Base-by-base conservation (phyloP, 108 stramenopile species). In the Stephanodiscus triporus region DNA sequence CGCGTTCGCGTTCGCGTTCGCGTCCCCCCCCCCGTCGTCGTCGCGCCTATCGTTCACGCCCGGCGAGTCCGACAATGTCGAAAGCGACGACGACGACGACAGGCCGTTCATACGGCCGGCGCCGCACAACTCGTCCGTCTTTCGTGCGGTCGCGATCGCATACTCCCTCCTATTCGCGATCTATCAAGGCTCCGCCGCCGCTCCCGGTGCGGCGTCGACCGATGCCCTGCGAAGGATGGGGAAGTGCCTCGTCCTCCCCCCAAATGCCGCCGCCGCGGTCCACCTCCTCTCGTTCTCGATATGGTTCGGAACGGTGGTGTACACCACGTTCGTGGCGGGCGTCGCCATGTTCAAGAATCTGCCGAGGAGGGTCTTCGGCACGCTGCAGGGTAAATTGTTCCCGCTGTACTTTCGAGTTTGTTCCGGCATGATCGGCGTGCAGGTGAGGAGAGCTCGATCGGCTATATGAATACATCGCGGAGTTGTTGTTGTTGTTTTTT, bases 271-370 rank as follows among this genome's bases (percentile, higher is more conserved):
- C 20, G 84, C 86, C 14, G 60, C 85, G 29, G 32, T 88, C 20
- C 90, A 91, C 57, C 38, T 88, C 9, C 80, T 91, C 24, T 83
- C 90, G 0, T 88, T 88, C 68, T 71, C 71, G n/a, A 87, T 86
- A 9, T 91, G 90, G 90, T 91, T 91, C 58, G 90, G 90, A 3
- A 84, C 84, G 16, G 84, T 79, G n/a, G 72, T 86, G 0, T 89
- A 88, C 69, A 88, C 88, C 16, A 90, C 91, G 5, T 95, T 95
- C 72, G 50, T 93, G 17, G 85, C 84, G 23, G 94, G 94, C 8
- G 87, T 95, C 49, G 85, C 85, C 37, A 92, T 92, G 91, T 89
- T 93, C 73, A 88, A 91, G 66, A 91, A 91, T 58, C 66, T 95
- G 19, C 94, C 94, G 2, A 62, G 90, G n/a, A 82, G 92, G 57